These are phyloP conservation scores for Misopates orontium DNA, from an alignment of 257 asterid species.

Conservation along the genomic window DNA sequence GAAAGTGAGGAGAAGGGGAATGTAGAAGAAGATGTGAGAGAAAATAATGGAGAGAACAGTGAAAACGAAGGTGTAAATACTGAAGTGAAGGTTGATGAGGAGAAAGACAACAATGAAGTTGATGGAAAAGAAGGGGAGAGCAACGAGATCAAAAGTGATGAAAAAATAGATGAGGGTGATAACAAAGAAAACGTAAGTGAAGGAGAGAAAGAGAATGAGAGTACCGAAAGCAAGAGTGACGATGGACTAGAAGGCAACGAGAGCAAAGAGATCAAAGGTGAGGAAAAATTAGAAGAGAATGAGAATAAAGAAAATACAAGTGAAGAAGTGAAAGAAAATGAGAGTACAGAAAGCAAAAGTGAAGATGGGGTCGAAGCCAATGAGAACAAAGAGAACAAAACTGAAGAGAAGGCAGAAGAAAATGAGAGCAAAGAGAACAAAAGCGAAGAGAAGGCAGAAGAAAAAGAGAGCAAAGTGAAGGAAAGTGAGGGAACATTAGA, in stretches of 20 bases:
- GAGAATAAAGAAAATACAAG: background rate
- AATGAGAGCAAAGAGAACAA: background rate
- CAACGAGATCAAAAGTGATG: slow-evolving; percentile 1
- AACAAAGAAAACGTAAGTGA: background rate
- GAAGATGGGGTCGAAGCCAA: slow-evolving; percentile 4
- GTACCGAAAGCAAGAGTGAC: slow-evolving; percentile 5
- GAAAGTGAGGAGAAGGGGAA: slow-evolving; percentile 28
- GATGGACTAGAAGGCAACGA: slow-evolving; percentile 7
- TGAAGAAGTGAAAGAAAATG: slow-evolving; percentile 3
- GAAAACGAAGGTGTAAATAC: slow-evolving; percentile 24
- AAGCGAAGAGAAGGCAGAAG: background rate
- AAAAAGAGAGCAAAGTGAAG: slow-evolving; percentile 17
- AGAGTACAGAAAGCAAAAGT: slow-evolving; percentile 4
- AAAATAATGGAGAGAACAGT: slow-evolving; percentile 20
- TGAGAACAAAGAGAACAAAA: slow-evolving; percentile 11
- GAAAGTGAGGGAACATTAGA: background rate
- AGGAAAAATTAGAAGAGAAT: background rate
- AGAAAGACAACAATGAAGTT: background rate
- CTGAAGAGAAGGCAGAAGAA: background rate
- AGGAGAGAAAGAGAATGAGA: slow-evolving; percentile 1
- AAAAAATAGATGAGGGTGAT: background rate
- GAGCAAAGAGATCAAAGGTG: slow-evolving; percentile 10
- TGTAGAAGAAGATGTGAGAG: slow-evolving; percentile 16
- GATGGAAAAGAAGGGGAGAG: slow-evolving; percentile 7
- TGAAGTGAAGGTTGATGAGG: slow-evolving; percentile 26